Evolutionary conservation across 345 rosid genomes (phyloP), one percentile per base, ranked within the genome.

Genomic region (Acer yangbiense): DNA sequence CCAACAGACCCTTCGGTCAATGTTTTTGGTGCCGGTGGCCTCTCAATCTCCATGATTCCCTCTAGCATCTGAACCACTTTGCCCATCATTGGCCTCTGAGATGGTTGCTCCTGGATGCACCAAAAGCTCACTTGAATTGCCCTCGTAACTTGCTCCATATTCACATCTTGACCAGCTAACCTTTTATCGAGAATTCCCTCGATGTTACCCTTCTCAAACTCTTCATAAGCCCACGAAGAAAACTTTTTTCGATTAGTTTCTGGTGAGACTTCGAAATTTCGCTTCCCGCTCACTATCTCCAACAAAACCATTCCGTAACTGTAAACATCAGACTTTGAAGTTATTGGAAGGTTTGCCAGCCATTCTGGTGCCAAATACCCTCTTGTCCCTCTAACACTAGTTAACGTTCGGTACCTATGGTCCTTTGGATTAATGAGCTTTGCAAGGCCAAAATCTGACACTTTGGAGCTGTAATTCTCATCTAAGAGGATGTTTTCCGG

Each of bases 401-500:
- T 79, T 62, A 79, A 20, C 20, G 82, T 83, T 32, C 66, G 69
- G 73, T 75, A 58, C 27, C 83, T 69, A 23, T 83, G 78, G 69
- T 86, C 87, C 62, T 71, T 81, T 7, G 80, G 73, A 35, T 78
- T 80, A 41, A 88, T 23, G 27, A 89, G 85, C 79, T 85, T 86
- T 3, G 90, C 80, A 11, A 89, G 84, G 68, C 93, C 91, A 63
- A 89, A 89, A 82, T 89, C 93, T 0, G 90, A 86, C 18, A 89
- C 86, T 80, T 86, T 89, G 58, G 89, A 85, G 54, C 69, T 79
- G 85, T 80, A 83, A 68, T 81, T 83, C 60, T 85, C 88, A 68
- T 83, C 93, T 81, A 89, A 66, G 71, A 89, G 93, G 57, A 89
- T 89, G 83, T 88, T 89, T 74, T 89, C 89, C 0, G 91, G 93